Evolutionary conservation across 805 yeast species (phyloP), one percentile per base, ranked within the genome.

Genomic region (Millerozyma acaciae): DNA sequence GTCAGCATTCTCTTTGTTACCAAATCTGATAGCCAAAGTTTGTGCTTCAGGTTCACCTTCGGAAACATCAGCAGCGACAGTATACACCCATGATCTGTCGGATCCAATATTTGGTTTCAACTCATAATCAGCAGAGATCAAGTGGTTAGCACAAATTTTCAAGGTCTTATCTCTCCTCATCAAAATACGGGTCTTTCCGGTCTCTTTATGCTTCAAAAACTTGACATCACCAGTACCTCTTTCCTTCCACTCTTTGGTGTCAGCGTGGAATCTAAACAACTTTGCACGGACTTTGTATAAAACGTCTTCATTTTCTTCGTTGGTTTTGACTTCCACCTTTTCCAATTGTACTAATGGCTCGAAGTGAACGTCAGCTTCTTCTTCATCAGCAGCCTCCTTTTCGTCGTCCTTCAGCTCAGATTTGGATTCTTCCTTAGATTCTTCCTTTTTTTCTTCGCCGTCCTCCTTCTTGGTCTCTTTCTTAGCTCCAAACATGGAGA

Each of bases 91-190:
- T 21, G 96, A 87, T 73, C 96, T 84, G 62, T 93, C 98, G 40
- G 93, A 81, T 32, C 98, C 97, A 45, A 93, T 89, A 58, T 93
- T 93, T 52, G 97, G 87, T 58, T 78, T 84, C 61, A 93, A 77
- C 47, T 66, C 76, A 66, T 84, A 86, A 48, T 84, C 95, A 42
- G 90, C 79, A 28, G 84, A 66, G 59, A 86, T 78, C 66, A 78
- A 78, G 67, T 93, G 98, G 73, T 93, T 93, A 51, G 98, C 98
- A 66, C 98, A 93, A 55, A 93, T 83, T 75, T 93, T 93, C 59
- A 93, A 76, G 35, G 97, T 93, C 75, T 90, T 90, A 71, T 93
- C 98, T 73, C 98, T 87, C 78, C 98, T 87, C 98, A 93, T 93
- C 57, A 93, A 73, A 47, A 93, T 65, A 71, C 98, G 83, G 44